phyloP scores from a whole-genome alignment of 2,329 filamentous ascomycete genomes.

The Claviceps pusilla region DNA sequence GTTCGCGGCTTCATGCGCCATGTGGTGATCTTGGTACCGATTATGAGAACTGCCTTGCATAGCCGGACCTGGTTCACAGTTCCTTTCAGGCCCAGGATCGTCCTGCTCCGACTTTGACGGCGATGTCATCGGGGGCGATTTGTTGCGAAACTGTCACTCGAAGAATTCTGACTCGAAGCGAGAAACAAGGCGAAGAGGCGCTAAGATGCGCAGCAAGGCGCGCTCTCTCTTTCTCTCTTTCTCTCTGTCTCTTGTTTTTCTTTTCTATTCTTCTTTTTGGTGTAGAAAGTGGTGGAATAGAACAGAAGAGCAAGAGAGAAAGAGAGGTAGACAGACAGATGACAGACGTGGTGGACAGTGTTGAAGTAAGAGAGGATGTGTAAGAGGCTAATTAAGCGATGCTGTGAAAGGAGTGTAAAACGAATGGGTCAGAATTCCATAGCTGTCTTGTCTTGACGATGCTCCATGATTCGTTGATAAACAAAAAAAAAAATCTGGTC shows the following conservation, averaged over 20 bases:
- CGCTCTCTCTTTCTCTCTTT: not conserved
- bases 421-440: not conserved
- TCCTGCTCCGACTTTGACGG: constrained; percentile 2
- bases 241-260: no score
- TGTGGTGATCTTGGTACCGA: not conserved
- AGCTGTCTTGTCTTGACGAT: not conserved
- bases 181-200: not conserved
- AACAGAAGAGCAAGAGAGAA: not conserved
- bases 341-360: not conserved
- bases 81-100: not conserved
- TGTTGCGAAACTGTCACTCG: not conserved
- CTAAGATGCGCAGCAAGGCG: not conserved
- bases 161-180: not conserved
- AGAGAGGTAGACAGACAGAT: not conserved
- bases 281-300: not conserved
- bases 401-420: not conserved
- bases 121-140: constrained; percentile 3
- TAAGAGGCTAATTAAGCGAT: not conserved
- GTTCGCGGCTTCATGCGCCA: not conserved
- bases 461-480: not conserved
- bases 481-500: not conserved
- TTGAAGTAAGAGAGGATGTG: not conserved
- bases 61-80: not conserved
- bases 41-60: not conserved
- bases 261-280: no score